Conservation (phyloP, 2,329 filamentous ascomycete species). For the Aspergillus tamarii region DNA sequence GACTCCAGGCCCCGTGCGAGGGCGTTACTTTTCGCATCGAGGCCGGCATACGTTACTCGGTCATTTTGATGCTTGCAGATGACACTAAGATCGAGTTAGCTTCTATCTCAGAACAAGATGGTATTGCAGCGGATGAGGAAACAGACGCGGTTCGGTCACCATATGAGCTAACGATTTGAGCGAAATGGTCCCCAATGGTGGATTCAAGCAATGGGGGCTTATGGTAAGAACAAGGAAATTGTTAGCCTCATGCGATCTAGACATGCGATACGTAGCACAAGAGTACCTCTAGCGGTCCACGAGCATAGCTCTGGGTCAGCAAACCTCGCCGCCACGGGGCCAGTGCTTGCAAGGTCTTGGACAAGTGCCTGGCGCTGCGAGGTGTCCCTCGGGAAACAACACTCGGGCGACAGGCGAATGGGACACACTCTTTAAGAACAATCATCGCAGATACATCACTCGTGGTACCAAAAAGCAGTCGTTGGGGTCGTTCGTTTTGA, state of each 20-base stretch:
- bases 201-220: constrained; percentile 52
- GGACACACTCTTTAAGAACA: not conserved
- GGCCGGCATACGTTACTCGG: constrained; percentile 70
- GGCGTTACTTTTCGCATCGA: constrained; percentile 76
- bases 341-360: not conserved
- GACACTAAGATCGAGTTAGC: constrained; percentile 45
- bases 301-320: constrained; percentile 28
- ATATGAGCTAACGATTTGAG: constrained; percentile 44
- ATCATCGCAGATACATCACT: not conserved
- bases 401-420: not conserved
- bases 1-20: constrained; percentile 71
- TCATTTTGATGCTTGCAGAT: constrained; percentile 65
- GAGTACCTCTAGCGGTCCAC: constrained; percentile 27
- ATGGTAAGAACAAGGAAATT: not conserved
- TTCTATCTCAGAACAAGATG: not conserved
- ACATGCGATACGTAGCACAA: not conserved
- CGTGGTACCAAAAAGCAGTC: not conserved
- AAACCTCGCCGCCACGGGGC: constrained; percentile 17
- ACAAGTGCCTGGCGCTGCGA: not conserved
- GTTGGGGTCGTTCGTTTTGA: not conserved
- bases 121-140: not conserved
- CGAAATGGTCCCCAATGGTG: constrained; percentile 52
- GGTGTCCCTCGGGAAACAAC: not conserved
- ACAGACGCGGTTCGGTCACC: constrained; percentile 57
- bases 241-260: constrained; percentile 1